phyloP scores from a whole-genome alignment of 139 green algal species.

The Choricystis sp. region DNA sequence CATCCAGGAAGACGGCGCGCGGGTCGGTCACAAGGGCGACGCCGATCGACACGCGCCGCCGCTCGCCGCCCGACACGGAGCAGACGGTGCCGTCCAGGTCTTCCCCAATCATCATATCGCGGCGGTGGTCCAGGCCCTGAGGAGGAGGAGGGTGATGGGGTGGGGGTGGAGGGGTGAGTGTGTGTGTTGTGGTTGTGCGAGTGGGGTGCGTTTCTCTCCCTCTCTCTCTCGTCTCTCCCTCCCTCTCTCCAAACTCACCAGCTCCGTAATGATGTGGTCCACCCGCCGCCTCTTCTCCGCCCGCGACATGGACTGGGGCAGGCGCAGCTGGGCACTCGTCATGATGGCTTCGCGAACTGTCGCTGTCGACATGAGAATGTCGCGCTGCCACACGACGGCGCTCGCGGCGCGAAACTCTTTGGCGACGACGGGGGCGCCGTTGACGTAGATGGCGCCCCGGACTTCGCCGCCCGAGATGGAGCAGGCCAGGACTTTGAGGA shows the following conservation, averaged over 20 bases:
- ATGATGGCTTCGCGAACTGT: slow-evolving; percentile 45
- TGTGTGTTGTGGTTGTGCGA: too few relatives aligned
- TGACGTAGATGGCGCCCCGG: background rate
- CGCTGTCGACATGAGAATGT: slow-evolving; percentile 37
- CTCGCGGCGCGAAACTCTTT: background rate
- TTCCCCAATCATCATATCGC: slow-evolving; percentile 44
- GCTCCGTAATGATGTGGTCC: slow-evolving; percentile 33
- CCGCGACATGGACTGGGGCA: slow-evolving; percentile 22
- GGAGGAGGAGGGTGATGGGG: background rate
- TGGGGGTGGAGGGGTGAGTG: background rate
- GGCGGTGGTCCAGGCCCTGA: slow-evolving; percentile 28
- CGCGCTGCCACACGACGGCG: slow-evolving; percentile 10
- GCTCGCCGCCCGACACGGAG: slow-evolving; percentile 53
- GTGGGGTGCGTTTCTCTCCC: too few relatives aligned
- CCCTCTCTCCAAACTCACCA: slow-evolving; percentile 18
- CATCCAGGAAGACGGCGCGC: slow-evolving; percentile 48
- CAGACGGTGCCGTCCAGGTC: slow-evolving; percentile 39
- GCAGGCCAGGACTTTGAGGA: background rate
- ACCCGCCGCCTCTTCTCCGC: slow-evolving; percentile 27
- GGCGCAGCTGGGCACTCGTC: slow-evolving; percentile 38
- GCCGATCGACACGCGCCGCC: slow-evolving; percentile 39
- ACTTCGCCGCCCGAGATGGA: background rate
- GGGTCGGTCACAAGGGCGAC: slow-evolving; percentile 56
- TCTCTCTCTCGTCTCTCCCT: too few relatives aligned
- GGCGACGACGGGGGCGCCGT: background rate